Evolutionary conservation across 2,329 filamentous ascomycete genomes (phyloP).

Genomic region (Aspergillus sp.): DNA sequence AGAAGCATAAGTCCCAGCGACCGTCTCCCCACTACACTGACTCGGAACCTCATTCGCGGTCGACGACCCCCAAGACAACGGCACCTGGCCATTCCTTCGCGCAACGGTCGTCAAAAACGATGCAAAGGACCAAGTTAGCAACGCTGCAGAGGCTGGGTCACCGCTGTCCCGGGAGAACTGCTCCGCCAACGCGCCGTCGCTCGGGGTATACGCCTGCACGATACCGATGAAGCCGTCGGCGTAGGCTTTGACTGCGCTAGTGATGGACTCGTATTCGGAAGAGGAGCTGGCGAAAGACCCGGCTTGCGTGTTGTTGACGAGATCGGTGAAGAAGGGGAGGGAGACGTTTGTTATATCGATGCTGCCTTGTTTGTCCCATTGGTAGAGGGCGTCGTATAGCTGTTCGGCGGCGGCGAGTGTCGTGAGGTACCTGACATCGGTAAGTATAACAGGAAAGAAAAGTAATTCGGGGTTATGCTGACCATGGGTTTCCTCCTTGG

Average conservation of each 20-base stretch:
- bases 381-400: slow-evolving; percentile 70
- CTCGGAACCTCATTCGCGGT: slow-evolving; percentile 1
- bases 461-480: not conserved
- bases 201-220: slow-evolving; percentile 28
- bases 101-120: slow-evolving; percentile 19
- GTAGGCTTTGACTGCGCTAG: slow-evolving; percentile 61
- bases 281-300: slow-evolving; percentile 64
- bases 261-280: slow-evolving; percentile 52
- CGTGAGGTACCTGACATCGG: not conserved
- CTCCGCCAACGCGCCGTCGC: slow-evolving; percentile 31
- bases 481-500: not conserved
- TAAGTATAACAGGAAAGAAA: not conserved
- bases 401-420: not conserved
- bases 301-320: slow-evolving; percentile 55
- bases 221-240: slow-evolving; percentile 54
- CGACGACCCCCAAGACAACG: slow-evolving; percentile 22
- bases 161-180: slow-evolving; percentile 32
- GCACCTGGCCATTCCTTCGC: slow-evolving; percentile 17
- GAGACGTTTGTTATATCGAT: slow-evolving; percentile 65
- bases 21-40: slow-evolving; percentile 11
- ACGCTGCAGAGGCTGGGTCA: slow-evolving; percentile 12
- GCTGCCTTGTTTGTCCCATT: slow-evolving; percentile 63
- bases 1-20: slow-evolving; percentile 11
- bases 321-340: slow-evolving; percentile 68
- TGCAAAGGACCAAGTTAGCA: slow-evolving; percentile 25